Conservation (phyloP, 179 eudicot species). For the Spinacia oleracea region DNA sequence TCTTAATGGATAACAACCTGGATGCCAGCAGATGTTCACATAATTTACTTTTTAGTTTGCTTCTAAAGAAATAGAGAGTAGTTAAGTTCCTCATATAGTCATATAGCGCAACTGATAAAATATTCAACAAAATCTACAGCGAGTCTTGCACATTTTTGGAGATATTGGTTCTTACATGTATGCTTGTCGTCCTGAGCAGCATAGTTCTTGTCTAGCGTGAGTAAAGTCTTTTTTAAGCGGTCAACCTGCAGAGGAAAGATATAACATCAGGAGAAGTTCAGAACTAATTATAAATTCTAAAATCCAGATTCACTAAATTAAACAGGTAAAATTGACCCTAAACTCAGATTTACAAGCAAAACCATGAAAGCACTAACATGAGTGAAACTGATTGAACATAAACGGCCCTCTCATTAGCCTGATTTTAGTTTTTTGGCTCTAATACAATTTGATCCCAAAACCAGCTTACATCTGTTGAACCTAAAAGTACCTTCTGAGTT, state of each 20-base stretch:
- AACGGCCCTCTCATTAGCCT: neutral
- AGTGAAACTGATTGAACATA: neutral
- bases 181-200: conserved; percentile 64
- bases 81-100: neutral
- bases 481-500: neutral
- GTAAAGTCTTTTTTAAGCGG: conserved; percentile 60
- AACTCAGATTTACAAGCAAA: neutral
- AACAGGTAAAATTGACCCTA: neutral
- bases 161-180: conserved; percentile 34
- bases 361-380: neutral
- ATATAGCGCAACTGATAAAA: neutral
- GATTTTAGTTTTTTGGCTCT: neutral
- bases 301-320: neutral
- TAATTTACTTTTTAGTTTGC: neutral
- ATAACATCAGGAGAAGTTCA: no score
- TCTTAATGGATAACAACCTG: neutral
- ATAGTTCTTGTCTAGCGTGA: conserved; percentile 69
- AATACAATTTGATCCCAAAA: neutral
- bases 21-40: neutral
- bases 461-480: neutral
- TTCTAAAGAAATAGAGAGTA: neutral
- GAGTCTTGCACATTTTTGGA: neutral
- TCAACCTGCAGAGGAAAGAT: conserved; percentile 50
- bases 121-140: neutral
- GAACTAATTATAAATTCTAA: neutral